Evolutionary conservation across 176 grass and related monocot species (phyloP), one percentile per base, ranked within the genome.

Genomic region (Juncus inflexus): DNA sequence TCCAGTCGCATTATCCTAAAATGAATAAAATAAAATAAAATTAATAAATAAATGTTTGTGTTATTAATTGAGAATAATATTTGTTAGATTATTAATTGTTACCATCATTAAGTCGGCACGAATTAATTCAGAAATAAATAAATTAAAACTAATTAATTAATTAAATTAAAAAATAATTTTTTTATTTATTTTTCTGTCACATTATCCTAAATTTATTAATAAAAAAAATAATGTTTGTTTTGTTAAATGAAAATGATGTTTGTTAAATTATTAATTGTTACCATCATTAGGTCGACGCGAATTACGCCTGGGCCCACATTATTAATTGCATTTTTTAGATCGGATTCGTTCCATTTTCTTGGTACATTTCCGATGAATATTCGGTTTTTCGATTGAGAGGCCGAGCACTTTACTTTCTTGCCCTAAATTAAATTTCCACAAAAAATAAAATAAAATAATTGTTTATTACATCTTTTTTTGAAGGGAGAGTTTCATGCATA

Each of bases 361-460:
- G 92, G 92, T 59, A 97, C 35, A 89, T 97, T 86, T 51, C 94
- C 94, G 78, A 97, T 83, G 58, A 97, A 97, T 38, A 97, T 68
- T 71, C 77, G 81, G 82, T 97, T 82, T 64, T 91, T 97, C 56
- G 83, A 83, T 70, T 91, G 85, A 9, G 87, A 89, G 12, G 84
- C 67, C 9, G 92, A 86, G 66, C 83, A 79, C 36, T 47, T 97
- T 78, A 97, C 78, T 39, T 69, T 83, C 37, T 84, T 97, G 59
- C 80, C 88, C 85, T 91, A 52, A 54, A 76, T 76, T 35, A 55
- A 66, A 61, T 82, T 82, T 60, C 52, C 64, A 28, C 70, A 42
- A 13, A 42, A 67, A 12, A 55, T 69, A 15, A 58, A 52, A 10
- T 77, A 52, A 56, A 50, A 45, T 8, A 62, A 79, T 59, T 16